Evolutionary conservation across 2,329 filamentous ascomycete genomes (phyloP).

Genomic region (Diaporthe australafricana): DNA sequence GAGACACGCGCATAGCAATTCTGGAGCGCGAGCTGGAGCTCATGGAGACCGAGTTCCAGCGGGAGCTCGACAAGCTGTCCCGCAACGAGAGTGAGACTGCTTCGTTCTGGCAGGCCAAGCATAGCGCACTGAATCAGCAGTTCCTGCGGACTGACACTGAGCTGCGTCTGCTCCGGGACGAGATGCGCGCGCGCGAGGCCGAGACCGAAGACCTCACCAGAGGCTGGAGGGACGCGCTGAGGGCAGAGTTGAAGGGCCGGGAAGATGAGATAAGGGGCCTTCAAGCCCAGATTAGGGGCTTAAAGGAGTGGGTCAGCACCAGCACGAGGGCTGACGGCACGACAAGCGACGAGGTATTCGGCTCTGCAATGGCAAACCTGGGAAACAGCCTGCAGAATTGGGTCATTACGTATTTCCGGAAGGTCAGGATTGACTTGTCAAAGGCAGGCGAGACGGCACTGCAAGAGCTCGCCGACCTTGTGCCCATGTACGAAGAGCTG

Average conservation of each 20-base stretch:
- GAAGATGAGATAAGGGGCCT: slow-evolving; percentile 69
- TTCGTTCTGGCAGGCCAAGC: slow-evolving; percentile 68
- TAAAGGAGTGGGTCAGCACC: slow-evolving; percentile 79
- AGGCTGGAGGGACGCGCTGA: slow-evolving; percentile 60
- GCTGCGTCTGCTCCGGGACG: slow-evolving; percentile 61
- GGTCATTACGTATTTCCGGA: slow-evolving; percentile 77
- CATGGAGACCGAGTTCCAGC: slow-evolving; percentile 66
- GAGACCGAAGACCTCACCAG: slow-evolving; percentile 60
- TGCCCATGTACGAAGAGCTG: slow-evolving; percentile 69
- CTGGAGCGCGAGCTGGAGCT: slow-evolving; percentile 64
- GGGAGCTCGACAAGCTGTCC: slow-evolving; percentile 64
- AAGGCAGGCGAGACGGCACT: slow-evolving; percentile 54
- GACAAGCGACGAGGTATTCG: slow-evolving; percentile 76
- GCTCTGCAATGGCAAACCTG: slow-evolving; percentile 69
- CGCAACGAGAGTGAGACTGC: slow-evolving; percentile 66
- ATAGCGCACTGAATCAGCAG: slow-evolving; percentile 64
- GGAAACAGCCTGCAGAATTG: slow-evolving; percentile 80
- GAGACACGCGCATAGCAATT: slow-evolving; percentile 63
- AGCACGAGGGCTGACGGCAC: slow-evolving; percentile 72
- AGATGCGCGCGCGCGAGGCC: slow-evolving; percentile 60
- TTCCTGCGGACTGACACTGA: slow-evolving; percentile 64
- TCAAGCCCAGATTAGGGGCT: slow-evolving; percentile 70
- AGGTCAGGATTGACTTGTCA: slow-evolving; percentile 66
- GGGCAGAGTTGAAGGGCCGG: slow-evolving; percentile 57
- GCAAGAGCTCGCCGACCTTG: slow-evolving; percentile 58